A percentile compares a stretch with the other conserved stretches of the same genome.
Evolutionary conservation across 2,329 filamentous ascomycete genomes (phyloP).

Genomic region (Talaromyces sp.): DNA sequence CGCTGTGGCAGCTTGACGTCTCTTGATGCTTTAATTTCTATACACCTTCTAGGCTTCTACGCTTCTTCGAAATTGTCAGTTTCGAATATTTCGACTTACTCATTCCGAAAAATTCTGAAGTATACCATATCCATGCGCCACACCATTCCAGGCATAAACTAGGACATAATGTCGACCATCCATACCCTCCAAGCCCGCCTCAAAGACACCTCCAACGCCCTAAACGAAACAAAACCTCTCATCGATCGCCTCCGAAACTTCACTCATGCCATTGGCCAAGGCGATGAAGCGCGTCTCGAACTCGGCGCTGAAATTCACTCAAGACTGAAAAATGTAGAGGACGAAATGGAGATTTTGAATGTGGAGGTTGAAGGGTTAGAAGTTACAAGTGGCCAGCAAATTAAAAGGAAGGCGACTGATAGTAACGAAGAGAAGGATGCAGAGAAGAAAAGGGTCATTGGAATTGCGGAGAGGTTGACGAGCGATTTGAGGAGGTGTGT

Average conservation of each 20-base stretch:
- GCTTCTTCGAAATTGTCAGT: neutral
- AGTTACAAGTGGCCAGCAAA: conserved; percentile 30
- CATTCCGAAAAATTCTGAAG: neutral
- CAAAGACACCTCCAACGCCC: conserved; percentile 48
- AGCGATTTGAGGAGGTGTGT: conserved; percentile 67
- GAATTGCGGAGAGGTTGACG: conserved; percentile 61
- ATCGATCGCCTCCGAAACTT: conserved; percentile 55
- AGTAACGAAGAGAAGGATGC: conserved; percentile 52
- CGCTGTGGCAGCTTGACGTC: neutral
- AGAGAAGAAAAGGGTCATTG: conserved; percentile 61
- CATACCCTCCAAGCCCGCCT: conserved; percentile 45
- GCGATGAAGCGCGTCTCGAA: conserved; percentile 64
- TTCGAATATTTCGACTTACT: too few species aligned
- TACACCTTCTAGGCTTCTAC: too few species aligned
- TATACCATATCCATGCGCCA: neutral
- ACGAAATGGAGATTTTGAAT: conserved; percentile 72
- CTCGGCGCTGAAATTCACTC: conserved; percentile 76
- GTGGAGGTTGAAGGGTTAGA: conserved; percentile 72
- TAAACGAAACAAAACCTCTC: conserved; percentile 51
- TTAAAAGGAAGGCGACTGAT: conserved; percentile 27
- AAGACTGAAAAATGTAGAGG: conserved; percentile 69
- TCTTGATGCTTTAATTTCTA: neutral
- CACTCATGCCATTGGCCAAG: conserved; percentile 58
- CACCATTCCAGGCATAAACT: neutral
- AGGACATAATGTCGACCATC: conserved; percentile 34